phyloP scores from a whole-genome alignment of 192 early-diverging fungal genomes.

The Mortierella alpina region DNA sequence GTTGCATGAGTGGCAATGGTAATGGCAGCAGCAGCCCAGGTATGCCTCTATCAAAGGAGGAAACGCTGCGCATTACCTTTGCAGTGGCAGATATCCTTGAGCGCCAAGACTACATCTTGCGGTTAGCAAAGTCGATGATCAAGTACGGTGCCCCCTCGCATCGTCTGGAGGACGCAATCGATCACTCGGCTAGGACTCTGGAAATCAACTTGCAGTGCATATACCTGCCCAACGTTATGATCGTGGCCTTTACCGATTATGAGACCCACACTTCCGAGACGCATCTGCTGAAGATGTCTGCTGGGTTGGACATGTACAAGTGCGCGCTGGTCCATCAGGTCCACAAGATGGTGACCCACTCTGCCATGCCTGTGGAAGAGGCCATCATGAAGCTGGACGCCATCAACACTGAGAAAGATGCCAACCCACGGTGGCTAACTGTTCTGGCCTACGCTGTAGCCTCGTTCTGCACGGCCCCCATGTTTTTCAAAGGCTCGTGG shows the following conservation, averaged over 20 bases:
- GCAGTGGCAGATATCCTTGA: conserved; percentile 76
- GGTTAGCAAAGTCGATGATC: conserved; percentile 74
- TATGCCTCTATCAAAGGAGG: conserved; percentile 54
- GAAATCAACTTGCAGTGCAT: conserved; percentile 74
- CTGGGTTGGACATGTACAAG: conserved; percentile 77
- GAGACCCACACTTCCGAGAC: conserved; percentile 81
- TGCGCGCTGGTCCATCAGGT: conserved; percentile 71
- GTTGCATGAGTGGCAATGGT: neutral
- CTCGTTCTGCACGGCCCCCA: conserved; percentile 69
- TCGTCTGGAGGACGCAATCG: conserved; percentile 73
- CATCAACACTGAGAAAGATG: conserved; percentile 63
- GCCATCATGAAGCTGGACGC: conserved; percentile 71
- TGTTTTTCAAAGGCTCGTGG: conserved; percentile 80
- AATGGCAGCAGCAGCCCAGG: neutral
- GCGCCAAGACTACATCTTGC: conserved; percentile 72
- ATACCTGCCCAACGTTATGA: conserved; percentile 77
- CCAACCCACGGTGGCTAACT: conserved; percentile 71
- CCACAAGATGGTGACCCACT: conserved; percentile 72
- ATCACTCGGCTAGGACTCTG: conserved; percentile 68
- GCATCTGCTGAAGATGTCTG: conserved; percentile 69
- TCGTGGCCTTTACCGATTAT: conserved; percentile 77
- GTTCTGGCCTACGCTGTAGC: conserved; percentile 64
- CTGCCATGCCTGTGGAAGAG: conserved; percentile 70
- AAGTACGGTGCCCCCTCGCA: conserved; percentile 76
- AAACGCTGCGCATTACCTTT: conserved; percentile 62